Evolutionary conservation across 441 rosid genomes (phyloP), one percentile per base, ranked within the genome.

Genomic region (Pelargonium citronellum): DNA sequence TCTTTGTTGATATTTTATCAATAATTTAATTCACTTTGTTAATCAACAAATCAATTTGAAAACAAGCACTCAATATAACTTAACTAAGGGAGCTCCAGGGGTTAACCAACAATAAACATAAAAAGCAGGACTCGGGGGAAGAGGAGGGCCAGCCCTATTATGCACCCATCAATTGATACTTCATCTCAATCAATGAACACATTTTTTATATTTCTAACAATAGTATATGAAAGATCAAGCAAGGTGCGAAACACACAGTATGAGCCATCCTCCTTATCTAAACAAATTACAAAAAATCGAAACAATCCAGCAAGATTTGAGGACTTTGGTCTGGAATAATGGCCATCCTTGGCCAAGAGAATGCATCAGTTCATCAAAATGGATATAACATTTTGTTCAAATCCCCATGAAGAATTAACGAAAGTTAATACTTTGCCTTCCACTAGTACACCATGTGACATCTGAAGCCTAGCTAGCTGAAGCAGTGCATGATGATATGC

Each of bases 401-500:
- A 47, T 10, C n/a, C 53, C 53, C 12, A 47, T 47, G 39, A 34
- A 34, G 53, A 47, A 12, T 47, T 47, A 13, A 13, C 15, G n/a
- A 47, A 10, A 47, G n/a, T 47, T 47, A 47, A 47, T 13, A 47
- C 53, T 47, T 13, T 47, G 13, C 53, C 53, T 47, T 34, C 39
- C 39, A 9, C n/a, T 11, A 47, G n/a, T 47, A 47, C 53, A 11
- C 12, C 53, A 47, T 47, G 53, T 47, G 53, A 13, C 12, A 47
- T 9, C 53, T 47, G 53, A 10, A 47, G 53, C 53, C 53, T 47
- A 47, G 53, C 53, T 10, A 47, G 53, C n/a, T n/a, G 22, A 55
- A 58, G 22, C 3, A 2, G 30, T 58, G 17, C 63, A 58, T 58
- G 63, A 68, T 68, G n/a, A 49, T 19, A 68, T 27, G 0, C 69